Evolutionary conservation across 768 basidiomycete genomes (phyloP).

Genomic region (Leccinum incarnatum): DNA sequence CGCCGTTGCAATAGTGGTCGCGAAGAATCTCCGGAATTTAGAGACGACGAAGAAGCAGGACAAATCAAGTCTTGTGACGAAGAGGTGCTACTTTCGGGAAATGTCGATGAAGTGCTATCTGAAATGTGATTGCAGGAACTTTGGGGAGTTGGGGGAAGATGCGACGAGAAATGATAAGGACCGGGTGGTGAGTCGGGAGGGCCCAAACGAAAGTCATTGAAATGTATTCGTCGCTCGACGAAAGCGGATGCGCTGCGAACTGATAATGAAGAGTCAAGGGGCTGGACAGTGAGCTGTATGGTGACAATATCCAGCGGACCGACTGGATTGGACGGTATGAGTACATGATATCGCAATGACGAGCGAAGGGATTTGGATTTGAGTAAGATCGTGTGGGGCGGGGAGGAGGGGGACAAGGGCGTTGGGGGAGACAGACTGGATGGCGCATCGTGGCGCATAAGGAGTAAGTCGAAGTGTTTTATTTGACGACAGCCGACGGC

Average conservation of each 20-base stretch:
- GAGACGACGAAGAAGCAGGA: conserved; percentile 21
- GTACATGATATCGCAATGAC: conserved; percentile 57
- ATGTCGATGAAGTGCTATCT: conserved; percentile 15
- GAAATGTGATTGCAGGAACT: conserved; percentile 29
- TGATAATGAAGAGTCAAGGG: conserved; percentile 52
- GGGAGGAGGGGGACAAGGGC: conserved; percentile 34
- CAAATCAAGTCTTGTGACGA: conserved; percentile 22
- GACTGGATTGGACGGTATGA: conserved; percentile 54
- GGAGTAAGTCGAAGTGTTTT: conserved; percentile 67
- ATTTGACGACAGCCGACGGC: conserved; percentile 67
- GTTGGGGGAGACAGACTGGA: conserved; percentile 36
- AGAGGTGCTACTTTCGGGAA: conserved; percentile 7
- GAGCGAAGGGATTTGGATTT: conserved; percentile 58
- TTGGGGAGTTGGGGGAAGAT: conserved; percentile 19
- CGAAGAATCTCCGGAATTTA: conserved; percentile 24
- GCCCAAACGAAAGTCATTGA: conserved; percentile 40
- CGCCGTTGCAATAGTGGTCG: conserved; percentile 25
- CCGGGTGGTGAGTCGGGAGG: conserved; percentile 25
- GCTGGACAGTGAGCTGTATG: conserved; percentile 59
- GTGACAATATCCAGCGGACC: conserved; percentile 74
- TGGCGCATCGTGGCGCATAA: conserved; percentile 69
- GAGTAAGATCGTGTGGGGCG: conserved; percentile 38
- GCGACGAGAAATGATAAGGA: conserved; percentile 17
- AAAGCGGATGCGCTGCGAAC: conserved; percentile 63
- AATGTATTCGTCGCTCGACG: conserved; percentile 69